These are phyloP conservation scores for Eutrema japonicum DNA, from an alignment of 345 rosid species.

Conservation along the genomic window DNA sequence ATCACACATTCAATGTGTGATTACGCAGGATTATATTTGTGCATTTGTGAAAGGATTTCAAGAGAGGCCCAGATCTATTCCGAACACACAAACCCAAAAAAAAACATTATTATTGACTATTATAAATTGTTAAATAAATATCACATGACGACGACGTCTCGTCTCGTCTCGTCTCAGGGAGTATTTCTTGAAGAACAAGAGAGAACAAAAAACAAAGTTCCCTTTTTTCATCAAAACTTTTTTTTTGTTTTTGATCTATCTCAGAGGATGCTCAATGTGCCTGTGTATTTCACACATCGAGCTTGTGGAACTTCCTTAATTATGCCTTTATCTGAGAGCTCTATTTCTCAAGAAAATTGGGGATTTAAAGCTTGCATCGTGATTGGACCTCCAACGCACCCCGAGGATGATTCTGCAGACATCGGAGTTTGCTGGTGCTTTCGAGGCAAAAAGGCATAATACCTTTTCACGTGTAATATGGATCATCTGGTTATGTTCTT, in stretches of 20 bases:
- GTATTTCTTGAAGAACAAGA: constrained; percentile 39
- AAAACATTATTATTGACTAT: not conserved
- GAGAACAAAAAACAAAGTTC: not conserved
- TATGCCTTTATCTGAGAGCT: not conserved
- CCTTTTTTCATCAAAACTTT: not conserved
- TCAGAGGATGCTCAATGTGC: not conserved
- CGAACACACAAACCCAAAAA: not conserved
- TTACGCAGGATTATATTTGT: too few species aligned
- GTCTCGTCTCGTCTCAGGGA: not conserved
- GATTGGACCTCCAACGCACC: not conserved
- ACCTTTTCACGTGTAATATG: not conserved
- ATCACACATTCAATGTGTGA: too few species aligned
- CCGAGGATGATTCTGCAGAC: too few species aligned
- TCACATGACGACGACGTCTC: too few species aligned
- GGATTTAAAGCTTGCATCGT: not conserved
- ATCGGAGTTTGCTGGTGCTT: not conserved
- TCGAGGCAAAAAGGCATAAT: not conserved
- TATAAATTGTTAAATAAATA: not conserved
- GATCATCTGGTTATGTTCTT: not conserved
- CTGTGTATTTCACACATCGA: not conserved
- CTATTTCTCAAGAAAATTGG: too few species aligned
- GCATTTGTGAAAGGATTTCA: not conserved
- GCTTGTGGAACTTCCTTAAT: not conserved
- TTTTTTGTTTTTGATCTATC: not conserved
- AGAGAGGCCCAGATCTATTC: constrained; percentile 27